Conservation (phyloP, 768 basidiomycete genomes). For the Rhizopogon roseolus region DNA sequence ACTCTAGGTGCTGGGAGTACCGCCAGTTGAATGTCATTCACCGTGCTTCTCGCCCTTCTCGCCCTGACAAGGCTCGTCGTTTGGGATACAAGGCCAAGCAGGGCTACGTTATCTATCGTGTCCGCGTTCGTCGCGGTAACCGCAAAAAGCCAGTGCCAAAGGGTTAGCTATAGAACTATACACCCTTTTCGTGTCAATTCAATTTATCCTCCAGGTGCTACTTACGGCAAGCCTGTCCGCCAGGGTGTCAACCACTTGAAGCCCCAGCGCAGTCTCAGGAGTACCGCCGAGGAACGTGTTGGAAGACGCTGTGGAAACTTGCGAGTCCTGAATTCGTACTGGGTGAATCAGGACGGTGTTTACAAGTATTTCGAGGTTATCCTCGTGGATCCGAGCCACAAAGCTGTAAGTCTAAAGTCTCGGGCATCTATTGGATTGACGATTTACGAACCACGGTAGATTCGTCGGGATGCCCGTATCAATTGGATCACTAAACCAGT, state of each 20-base stretch:
- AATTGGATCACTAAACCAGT: constrained; percentile 99
- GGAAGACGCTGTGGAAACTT: constrained; percentile 95
- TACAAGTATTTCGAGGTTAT: constrained; percentile 99
- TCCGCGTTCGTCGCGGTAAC: constrained; percentile 97
- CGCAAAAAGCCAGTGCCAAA: constrained; percentile 98
- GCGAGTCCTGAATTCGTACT: constrained; percentile 97
- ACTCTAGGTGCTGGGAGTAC: constrained; percentile 90
- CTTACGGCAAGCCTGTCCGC: constrained; percentile 97
- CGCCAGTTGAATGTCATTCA: constrained; percentile 98
- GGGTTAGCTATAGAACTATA: constrained; percentile 45
- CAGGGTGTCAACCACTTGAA: constrained; percentile 99
- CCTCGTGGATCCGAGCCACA: constrained; percentile 92
- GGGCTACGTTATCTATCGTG: constrained; percentile 96
- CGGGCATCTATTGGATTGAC: background rate
- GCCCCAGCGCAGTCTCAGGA: constrained; percentile 89
- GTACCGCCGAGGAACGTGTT: constrained; percentile 96
- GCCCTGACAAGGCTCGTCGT: constrained; percentile 98
- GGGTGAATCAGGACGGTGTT: constrained; percentile 98
- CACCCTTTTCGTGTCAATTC: background rate
- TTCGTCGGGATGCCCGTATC: constrained; percentile 94
- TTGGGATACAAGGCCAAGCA: constrained; percentile 99
- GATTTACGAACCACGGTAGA: constrained; percentile 36
- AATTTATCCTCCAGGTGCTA: constrained; percentile 61
- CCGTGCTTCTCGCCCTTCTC: constrained; percentile 95
- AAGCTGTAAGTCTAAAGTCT: constrained; percentile 59